Evolutionary conservation across 2,329 filamentous ascomycete genomes (phyloP).

Genomic region (Cryphonectria radicalis): DNA sequence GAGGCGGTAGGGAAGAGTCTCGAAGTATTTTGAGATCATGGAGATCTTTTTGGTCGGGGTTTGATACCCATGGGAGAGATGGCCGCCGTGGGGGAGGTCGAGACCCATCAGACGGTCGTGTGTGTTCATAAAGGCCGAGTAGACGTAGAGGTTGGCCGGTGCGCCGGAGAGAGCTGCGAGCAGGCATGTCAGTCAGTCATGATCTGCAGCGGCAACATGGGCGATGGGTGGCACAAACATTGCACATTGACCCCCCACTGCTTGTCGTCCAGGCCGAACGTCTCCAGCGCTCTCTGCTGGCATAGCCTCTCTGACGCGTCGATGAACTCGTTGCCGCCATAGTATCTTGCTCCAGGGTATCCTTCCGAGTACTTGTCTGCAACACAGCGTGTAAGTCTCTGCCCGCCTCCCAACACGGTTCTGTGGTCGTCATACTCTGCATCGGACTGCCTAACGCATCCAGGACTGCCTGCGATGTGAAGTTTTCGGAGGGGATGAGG

Average conservation of each 20-base stretch:
- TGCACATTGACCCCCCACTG: slow-evolving; percentile 99
- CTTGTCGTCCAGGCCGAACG: slow-evolving; percentile 80
- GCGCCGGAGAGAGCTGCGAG: slow-evolving; percentile 74
- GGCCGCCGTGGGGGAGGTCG: slow-evolving; percentile 93
- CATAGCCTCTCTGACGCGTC: slow-evolving; percentile 88
- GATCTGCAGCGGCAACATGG: slow-evolving; percentile 5
- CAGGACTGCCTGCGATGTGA: slow-evolving; percentile 89
- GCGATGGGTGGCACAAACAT: slow-evolving; percentile 52
- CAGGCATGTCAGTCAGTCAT: slow-evolving; percentile 24
- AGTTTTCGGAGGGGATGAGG: slow-evolving; percentile 93
- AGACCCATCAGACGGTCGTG: slow-evolving; percentile 97
- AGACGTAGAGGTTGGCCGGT: slow-evolving; percentile 84
- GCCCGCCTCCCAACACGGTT: slow-evolving; percentile 22
- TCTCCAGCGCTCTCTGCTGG: slow-evolving; percentile 85
- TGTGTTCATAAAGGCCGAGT: slow-evolving; percentile 88
- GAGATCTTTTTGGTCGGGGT: slow-evolving; percentile 94
- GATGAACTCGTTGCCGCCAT: slow-evolving; percentile 96
- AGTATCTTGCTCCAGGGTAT: slow-evolving; percentile 94
- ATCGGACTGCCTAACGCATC: slow-evolving; percentile 92
- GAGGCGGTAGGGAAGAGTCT: slow-evolving; percentile 93
- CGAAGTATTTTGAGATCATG: slow-evolving; percentile 98
- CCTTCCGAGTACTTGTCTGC: slow-evolving; percentile 97
- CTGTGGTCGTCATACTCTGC: slow-evolving; percentile 67
- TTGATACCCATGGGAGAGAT: slow-evolving; percentile 96
- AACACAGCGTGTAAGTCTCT: slow-evolving; percentile 39